These are phyloP conservation scores for Ascochyta lentis DNA, from an alignment of 2,329 filamentous ascomycete species.

Conservation along the genomic window DNA sequence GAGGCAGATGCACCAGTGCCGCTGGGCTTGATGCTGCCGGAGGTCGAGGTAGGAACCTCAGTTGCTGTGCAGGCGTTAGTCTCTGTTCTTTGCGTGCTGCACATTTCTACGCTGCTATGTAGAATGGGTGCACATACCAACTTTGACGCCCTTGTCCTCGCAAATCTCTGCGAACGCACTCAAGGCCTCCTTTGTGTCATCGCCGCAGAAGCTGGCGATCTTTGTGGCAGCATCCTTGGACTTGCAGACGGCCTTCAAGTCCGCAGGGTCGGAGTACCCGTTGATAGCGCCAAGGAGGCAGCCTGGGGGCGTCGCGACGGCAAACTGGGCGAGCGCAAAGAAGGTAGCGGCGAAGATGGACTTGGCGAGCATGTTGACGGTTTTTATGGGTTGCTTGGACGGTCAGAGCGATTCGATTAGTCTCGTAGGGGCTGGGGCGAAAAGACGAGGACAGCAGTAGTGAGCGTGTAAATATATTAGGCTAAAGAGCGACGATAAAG, in stretches of 20 bases:
- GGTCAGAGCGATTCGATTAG: slow-evolving; percentile 1
- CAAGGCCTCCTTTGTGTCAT: slow-evolving; percentile 31
- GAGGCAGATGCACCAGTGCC: slow-evolving; percentile 18
- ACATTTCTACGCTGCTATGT: neutral
- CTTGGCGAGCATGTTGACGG: slow-evolving; percentile 38
- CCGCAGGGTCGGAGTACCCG: slow-evolving; percentile 33
- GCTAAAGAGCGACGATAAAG: slow-evolving; percentile 26
- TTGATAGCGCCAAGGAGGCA: slow-evolving; percentile 44
- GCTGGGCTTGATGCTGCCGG: slow-evolving; percentile 22
- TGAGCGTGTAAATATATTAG: slow-evolving; percentile 16
- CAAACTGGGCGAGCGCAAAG: slow-evolving; percentile 32
- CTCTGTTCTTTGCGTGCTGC: neutral
- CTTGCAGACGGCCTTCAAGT: slow-evolving; percentile 38
- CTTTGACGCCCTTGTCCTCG: slow-evolving; percentile 34
- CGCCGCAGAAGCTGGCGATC: slow-evolving; percentile 35
- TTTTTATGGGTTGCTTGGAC: neutral
- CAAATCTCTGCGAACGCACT: slow-evolving; percentile 39
- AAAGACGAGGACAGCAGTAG: slow-evolving; percentile 5
- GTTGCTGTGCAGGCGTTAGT: slow-evolving; percentile 24
- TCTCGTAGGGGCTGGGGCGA: neutral
- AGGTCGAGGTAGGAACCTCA: slow-evolving; percentile 25
- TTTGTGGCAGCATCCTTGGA: slow-evolving; percentile 33
- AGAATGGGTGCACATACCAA: slow-evolving; percentile 34
- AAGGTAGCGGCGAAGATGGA: slow-evolving; percentile 36
- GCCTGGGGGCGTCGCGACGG: slow-evolving; percentile 32